phyloP scores from a whole-genome alignment of 2,329 filamentous ascomycete species.

The Didymella pomorum region DNA sequence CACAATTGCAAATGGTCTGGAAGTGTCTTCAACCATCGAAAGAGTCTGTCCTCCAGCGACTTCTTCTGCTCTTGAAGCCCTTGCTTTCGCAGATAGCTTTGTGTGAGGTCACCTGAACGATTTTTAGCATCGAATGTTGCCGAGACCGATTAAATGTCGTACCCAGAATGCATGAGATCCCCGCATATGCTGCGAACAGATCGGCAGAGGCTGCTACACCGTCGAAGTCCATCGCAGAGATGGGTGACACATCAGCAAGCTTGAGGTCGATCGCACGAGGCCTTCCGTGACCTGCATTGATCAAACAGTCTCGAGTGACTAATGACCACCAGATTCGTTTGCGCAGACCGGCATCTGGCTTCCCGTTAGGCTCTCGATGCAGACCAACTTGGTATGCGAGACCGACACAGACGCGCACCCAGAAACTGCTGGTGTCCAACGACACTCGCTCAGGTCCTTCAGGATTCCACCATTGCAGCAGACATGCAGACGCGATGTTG shows the following conservation, averaged over 20 bases:
- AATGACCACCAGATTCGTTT: slow-evolving; percentile 56
- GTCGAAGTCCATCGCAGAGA: slow-evolving; percentile 49
- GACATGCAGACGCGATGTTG: slow-evolving; percentile 50
- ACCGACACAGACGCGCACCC: slow-evolving; percentile 54
- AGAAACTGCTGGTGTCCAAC: slow-evolving; percentile 56
- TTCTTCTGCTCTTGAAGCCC: slow-evolving; percentile 41
- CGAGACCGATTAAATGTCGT: background rate
- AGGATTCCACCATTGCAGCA: slow-evolving; percentile 56
- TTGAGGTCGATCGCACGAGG: slow-evolving; percentile 53
- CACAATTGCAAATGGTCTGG: slow-evolving; percentile 45
- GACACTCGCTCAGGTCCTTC: slow-evolving; percentile 54
- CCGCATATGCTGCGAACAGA: slow-evolving; percentile 51
- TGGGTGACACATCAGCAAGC: slow-evolving; percentile 52
- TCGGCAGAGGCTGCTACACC: slow-evolving; percentile 39
- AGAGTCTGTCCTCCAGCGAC: slow-evolving; percentile 51
- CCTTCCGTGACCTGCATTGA: slow-evolving; percentile 53
- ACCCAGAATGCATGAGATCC: slow-evolving; percentile 51
- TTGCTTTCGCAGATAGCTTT: slow-evolving; percentile 50
- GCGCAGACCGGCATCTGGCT: slow-evolving; percentile 47
- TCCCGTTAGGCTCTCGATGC: slow-evolving; percentile 52
- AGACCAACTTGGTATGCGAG: slow-evolving; percentile 56
- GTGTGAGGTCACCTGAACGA: slow-evolving; percentile 48
- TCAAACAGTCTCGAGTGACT: slow-evolving; percentile 53
- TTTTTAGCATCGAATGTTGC: slow-evolving; percentile 3
- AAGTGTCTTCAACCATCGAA: slow-evolving; percentile 51